These are phyloP conservation scores for Salix dunnii DNA, from an alignment of 345 rosid genomes.

Conservation along the genomic window DNA sequence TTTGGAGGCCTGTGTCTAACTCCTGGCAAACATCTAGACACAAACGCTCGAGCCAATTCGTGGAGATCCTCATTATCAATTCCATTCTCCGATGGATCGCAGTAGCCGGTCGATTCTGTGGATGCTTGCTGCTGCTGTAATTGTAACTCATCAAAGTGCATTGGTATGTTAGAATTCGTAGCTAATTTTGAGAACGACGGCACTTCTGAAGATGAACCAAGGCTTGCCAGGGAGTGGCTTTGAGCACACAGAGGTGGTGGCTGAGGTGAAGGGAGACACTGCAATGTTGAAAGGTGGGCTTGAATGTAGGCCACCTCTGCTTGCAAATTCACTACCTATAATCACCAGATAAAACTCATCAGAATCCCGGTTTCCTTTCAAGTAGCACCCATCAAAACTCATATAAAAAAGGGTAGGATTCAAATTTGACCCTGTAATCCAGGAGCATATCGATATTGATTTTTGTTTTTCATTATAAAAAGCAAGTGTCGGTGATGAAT, in stretches of 20 bases:
- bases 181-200: conserved; percentile 22
- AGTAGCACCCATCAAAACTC: not conserved
- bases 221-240: conserved; percentile 13
- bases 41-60: conserved; percentile 43
- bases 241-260: conserved; percentile 12
- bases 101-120: conserved; percentile 8
- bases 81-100: conserved; percentile 21
- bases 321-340: conserved; percentile 70
- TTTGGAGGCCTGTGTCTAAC: conserved; percentile 32
- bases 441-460: too few relatives aligned
- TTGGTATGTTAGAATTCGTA: conserved; percentile 25
- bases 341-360: not conserved
- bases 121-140: conserved; percentile 6
- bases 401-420: too few relatives aligned
- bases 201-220: conserved; percentile 13
- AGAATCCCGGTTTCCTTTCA: not conserved
- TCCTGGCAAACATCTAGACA: conserved; percentile 43
- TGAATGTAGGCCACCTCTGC: conserved; percentile 70
- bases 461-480: too few relatives aligned
- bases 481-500: too few relatives aligned
- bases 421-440: not conserved
- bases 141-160: conserved; percentile 27
- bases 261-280: conserved; percentile 26
- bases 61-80: conserved; percentile 36
- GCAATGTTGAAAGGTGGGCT: conserved; percentile 56